phyloP scores from a whole-genome alignment of 2,329 filamentous ascomycete genomes.

The Plenodomus lindquistii region DNA sequence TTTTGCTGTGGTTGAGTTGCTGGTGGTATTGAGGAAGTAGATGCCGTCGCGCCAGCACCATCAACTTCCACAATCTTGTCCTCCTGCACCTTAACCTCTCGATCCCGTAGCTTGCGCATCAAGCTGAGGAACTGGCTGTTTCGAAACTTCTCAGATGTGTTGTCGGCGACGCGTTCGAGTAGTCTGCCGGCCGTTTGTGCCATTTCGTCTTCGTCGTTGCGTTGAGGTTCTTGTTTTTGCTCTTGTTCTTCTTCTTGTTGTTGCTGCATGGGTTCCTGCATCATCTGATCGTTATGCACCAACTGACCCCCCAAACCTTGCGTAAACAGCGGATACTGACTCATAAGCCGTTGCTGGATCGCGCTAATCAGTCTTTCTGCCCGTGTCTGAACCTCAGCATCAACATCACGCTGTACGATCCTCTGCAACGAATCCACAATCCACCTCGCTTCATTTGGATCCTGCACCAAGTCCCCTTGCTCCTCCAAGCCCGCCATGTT shows the following conservation, averaged over 20 bases:
- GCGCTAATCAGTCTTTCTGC: slow-evolving; percentile 32
- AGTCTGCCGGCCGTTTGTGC: slow-evolving; percentile 72
- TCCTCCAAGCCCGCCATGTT: slow-evolving; percentile 30
- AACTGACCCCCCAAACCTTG: slow-evolving; percentile 22
- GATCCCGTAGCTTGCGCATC: slow-evolving; percentile 75
- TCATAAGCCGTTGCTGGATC: slow-evolving; percentile 44
- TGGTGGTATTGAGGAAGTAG: not conserved
- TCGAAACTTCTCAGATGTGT: slow-evolving; percentile 74
- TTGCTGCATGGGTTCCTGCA: slow-evolving; percentile 35
- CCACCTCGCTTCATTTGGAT: slow-evolving; percentile 40
- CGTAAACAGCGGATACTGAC: slow-evolving; percentile 35
- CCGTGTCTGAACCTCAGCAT: slow-evolving; percentile 28
- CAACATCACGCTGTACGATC: slow-evolving; percentile 28
- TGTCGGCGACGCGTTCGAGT: slow-evolving; percentile 68
- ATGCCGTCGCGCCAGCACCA: slow-evolving; percentile 10
- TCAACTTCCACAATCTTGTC: slow-evolving; percentile 66
- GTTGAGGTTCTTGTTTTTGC: slow-evolving; percentile 25
- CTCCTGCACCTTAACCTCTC: slow-evolving; percentile 72
- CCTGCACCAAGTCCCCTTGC: slow-evolving; percentile 28
- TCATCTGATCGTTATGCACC: slow-evolving; percentile 36
- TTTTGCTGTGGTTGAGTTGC: slow-evolving; percentile 1
- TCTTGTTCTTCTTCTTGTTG: slow-evolving; percentile 11
- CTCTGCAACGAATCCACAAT: slow-evolving; percentile 37
- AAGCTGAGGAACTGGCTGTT: slow-evolving; percentile 76
- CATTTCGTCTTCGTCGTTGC: slow-evolving; percentile 65